These are phyloP conservation scores for Bjerkandera adusta DNA, from an alignment of 1,284 basidiomycete genomes.

Conservation along the genomic window DNA sequence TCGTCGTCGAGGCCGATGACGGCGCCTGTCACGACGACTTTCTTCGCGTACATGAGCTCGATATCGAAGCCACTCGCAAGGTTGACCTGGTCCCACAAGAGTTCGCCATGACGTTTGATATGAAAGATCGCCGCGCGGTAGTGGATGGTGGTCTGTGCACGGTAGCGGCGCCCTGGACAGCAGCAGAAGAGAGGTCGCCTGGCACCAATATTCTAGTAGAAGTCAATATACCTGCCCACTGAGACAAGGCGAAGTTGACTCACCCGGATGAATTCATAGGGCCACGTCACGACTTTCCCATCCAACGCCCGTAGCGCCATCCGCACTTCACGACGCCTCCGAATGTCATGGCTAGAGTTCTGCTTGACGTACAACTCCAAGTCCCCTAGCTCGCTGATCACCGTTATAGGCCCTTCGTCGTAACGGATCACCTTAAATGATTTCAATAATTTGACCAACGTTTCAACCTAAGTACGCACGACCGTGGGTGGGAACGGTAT, in stretches of 20 bases:
- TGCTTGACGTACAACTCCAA: conserved; percentile 64
- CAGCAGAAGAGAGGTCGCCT: conserved; percentile 40
- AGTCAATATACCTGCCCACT: not conserved
- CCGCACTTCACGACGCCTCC: conserved; percentile 57
- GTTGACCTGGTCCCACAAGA: conserved; percentile 57
- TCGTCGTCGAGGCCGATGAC: conserved; percentile 69
- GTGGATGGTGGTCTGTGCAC: conserved; percentile 43
- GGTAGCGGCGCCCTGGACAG: conserved; percentile 39
- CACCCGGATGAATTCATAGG: conserved; percentile 60
- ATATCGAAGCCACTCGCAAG: conserved; percentile 73
- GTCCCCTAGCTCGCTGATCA: conserved; percentile 49
- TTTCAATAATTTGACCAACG: too few relatives aligned
- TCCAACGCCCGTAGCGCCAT: conserved; percentile 70
- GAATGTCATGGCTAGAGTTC: conserved; percentile 55
- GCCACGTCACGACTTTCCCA: conserved; percentile 62
- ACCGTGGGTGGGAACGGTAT: conserved; percentile 76
- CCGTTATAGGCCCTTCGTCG: conserved; percentile 56
- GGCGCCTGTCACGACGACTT: conserved; percentile 48
- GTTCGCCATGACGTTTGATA: conserved; percentile 56
- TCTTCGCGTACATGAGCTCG: conserved; percentile 55
- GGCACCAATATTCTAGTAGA: conserved; percentile 42
- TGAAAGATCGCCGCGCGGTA: conserved; percentile 52
- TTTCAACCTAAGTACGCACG: too few relatives aligned
- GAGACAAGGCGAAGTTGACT: conserved; percentile 16
- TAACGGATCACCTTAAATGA: conserved; percentile 68